Evolutionary conservation across 169 alveolate genomes (phyloP).

Genomic region (Pseudocohnilembus persalinus): DNA sequence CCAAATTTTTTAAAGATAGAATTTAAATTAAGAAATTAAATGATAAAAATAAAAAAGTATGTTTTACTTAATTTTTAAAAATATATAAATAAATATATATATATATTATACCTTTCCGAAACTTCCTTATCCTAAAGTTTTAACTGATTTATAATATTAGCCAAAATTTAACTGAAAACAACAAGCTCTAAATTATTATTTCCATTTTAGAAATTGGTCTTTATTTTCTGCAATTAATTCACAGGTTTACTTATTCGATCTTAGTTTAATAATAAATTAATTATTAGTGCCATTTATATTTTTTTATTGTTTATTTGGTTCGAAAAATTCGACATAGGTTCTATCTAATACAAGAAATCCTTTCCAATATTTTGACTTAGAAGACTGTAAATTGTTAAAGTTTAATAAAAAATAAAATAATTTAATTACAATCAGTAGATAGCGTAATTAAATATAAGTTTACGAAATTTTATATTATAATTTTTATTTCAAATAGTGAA

Average conservation of each 20-base stretch:
- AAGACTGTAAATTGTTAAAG: not conserved
- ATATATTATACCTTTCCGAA: not conserved
- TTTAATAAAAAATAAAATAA: too few species aligned
- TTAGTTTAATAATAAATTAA: too few species aligned
- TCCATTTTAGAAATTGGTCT: not conserved
- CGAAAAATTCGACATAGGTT: not conserved
- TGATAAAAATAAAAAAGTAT: not conserved
- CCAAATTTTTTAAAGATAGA: too few species aligned
- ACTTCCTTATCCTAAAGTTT: not conserved
- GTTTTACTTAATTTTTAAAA: too few species aligned
- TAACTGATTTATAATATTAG: not conserved
- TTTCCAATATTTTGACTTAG: not conserved
- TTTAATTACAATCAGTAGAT: too few species aligned
- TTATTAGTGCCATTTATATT: not conserved
- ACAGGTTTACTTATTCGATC: not conserved
- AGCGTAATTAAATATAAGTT: not conserved
- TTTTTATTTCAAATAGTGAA: too few species aligned
- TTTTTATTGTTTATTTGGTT: too few species aligned
- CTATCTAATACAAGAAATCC: not conserved
- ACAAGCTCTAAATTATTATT: too few species aligned
- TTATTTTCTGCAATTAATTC: not conserved
- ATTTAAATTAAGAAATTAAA: too few species aligned
- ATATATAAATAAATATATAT: too few species aligned
- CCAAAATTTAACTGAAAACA: not conserved
- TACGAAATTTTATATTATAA: too few species aligned